A percentile compares a stretch with the other conserved stretches of the same genome.
phyloP scores from a whole-genome alignment of 2,329 filamentous ascomycete genomes.

The Phyllosticta paracitricarpa region DNA sequence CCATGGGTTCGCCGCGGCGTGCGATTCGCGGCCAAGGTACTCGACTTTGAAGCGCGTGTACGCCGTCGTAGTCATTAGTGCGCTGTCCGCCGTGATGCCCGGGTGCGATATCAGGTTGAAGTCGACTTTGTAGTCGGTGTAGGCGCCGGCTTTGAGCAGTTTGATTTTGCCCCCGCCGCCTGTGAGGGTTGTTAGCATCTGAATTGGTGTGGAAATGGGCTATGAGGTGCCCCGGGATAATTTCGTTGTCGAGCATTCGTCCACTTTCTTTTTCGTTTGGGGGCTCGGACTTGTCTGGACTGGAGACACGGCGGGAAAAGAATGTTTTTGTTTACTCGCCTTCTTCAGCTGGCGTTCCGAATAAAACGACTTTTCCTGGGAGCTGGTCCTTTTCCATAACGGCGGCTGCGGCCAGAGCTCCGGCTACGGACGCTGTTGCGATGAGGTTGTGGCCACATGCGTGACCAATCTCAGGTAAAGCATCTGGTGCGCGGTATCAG shows the following conservation, averaged over 20 bases:
- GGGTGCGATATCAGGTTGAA: conserved; percentile 21
- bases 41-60: conserved; percentile 41
- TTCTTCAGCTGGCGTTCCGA: conserved; percentile 39
- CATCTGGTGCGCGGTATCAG: conserved; percentile 19
- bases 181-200: neutral
- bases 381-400: conserved; percentile 20
- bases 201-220: too few species aligned
- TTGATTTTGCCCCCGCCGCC: conserved; percentile 38
- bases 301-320: too few species aligned
- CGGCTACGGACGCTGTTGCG: conserved; percentile 29
- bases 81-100: conserved; percentile 29
- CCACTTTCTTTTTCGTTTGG: neutral
- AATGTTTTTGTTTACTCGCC: conserved; percentile 10
- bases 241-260: neutral
- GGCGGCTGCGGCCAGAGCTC: conserved; percentile 28
- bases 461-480: conserved; percentile 32
- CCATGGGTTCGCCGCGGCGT: conserved; percentile 27
- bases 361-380: conserved; percentile 27
- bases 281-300: neutral
- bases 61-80: conserved; percentile 44
- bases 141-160: conserved; percentile 35
- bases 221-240: neutral
- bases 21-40: conserved; percentile 35
- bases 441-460: conserved; percentile 40
- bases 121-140: conserved; percentile 24